phyloP scores from a whole-genome alignment of 352 stramenopile genomes.

The Phytophthora constricta region DNA sequence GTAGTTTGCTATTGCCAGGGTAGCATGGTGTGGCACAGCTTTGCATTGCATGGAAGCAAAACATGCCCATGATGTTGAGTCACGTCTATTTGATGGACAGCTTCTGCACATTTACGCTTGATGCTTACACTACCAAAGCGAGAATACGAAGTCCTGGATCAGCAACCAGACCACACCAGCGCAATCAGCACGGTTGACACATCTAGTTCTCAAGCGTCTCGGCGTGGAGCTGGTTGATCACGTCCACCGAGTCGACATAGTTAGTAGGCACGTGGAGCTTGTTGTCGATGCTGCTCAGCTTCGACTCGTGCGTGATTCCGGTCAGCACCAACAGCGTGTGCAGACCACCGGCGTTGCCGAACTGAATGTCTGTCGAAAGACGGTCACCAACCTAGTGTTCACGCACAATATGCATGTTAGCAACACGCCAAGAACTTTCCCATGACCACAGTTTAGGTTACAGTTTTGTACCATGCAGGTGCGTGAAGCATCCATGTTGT shows the following conservation, averaged over 20 bases:
- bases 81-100: constrained; percentile 19
- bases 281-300: constrained; percentile 62
- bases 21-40: neutral
- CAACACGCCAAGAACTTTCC: neutral
- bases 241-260: constrained; percentile 75
- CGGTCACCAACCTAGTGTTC: constrained; percentile 73
- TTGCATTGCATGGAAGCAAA: too few relatives aligned
- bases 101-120: neutral
- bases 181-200: neutral
- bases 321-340: constrained; percentile 81
- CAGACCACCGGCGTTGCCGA: constrained; percentile 71
- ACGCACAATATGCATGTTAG: constrained; percentile 1
- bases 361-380: constrained; percentile 86
- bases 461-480: constrained; percentile 76
- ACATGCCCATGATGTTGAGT: neutral
- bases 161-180: too few relatives aligned
- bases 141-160: too few relatives aligned
- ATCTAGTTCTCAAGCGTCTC: constrained; percentile 47
- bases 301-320: constrained; percentile 66
- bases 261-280: constrained; percentile 64
- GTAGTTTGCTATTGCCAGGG: neutral
- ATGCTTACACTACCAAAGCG: too few relatives aligned
- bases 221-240: constrained; percentile 71
- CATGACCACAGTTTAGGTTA: neutral
- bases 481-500: constrained; percentile 68